Evolutionary conservation across 371 early-diverging fungal species (phyloP).

Genomic region (Funneliformis caledonium): DNA sequence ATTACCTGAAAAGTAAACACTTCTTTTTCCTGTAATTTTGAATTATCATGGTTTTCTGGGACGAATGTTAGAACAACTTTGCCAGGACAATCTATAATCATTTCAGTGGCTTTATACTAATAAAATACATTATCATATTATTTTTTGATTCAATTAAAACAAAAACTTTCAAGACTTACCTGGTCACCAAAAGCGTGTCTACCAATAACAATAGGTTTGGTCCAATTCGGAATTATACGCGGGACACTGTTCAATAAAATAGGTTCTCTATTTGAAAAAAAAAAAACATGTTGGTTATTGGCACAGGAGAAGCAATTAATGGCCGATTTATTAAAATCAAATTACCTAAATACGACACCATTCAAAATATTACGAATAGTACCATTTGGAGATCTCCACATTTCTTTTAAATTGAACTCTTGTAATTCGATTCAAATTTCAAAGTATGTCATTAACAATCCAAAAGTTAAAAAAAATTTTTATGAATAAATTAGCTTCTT

Average conservation of each 20-base stretch:
- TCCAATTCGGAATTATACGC: constrained; percentile 93
- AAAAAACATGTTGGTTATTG: background rate
- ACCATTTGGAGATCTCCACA: constrained; percentile 98
- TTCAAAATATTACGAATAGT: constrained; percentile 96
- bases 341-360: constrained; percentile 89
- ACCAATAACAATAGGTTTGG: constrained; percentile 93
- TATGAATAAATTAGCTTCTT: constrained; percentile 22
- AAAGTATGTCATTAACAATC: background rate
- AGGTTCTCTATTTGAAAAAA: constrained; percentile 71
- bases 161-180: constrained; percentile 49
- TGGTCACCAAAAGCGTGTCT: constrained; percentile 98
- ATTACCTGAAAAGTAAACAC: constrained; percentile 79
- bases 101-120: constrained; percentile 94
- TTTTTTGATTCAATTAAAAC: background rate
- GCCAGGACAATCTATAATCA: constrained; percentile 88
- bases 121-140: background rate
- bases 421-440: background rate
- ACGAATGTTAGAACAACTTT: constrained; percentile 88
- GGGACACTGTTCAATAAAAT: constrained; percentile 90
- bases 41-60: constrained; percentile 66
- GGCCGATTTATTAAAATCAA: background rate
- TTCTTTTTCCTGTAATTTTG: constrained; percentile 59
- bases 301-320: background rate
- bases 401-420: constrained; percentile 94
- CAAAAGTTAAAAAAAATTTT: background rate